Conservation (phyloP, 108 stramenopile genomes). For the Nitzschia sp. region DNA sequence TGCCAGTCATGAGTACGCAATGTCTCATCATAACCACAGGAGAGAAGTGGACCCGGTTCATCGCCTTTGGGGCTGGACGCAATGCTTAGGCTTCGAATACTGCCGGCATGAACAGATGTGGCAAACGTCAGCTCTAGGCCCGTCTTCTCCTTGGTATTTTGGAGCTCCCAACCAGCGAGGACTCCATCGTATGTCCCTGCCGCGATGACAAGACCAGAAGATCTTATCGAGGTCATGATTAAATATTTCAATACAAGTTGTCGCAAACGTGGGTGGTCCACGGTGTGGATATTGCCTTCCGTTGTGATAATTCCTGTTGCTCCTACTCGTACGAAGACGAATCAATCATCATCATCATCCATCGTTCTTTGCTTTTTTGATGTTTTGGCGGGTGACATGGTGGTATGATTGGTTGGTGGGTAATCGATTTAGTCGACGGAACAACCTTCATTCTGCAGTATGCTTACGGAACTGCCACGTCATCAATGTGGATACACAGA, state of each 20-base stretch:
- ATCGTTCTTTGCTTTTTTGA: too few species aligned
- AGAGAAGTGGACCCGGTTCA: conserved; percentile 67
- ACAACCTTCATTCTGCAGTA: too few species aligned
- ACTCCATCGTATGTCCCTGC: conserved; percentile 90
- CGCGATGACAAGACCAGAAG: conserved; percentile 41
- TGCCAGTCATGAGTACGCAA: conserved; percentile 66
- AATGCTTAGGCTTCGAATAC: conserved; percentile 67
- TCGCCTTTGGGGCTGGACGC: conserved; percentile 28
- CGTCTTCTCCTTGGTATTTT: conserved; percentile 13
- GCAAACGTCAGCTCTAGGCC: conserved; percentile 71
- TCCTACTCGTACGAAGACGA: too few species aligned
- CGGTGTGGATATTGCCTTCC: background rate
- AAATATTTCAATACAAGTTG: background rate
- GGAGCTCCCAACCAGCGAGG: conserved; percentile 85
- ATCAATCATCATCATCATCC: too few species aligned
- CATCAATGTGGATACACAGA: too few species aligned
- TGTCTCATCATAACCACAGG: conserved; percentile 83
- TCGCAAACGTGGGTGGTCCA: too few species aligned
- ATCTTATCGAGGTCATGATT: conserved; percentile 17
- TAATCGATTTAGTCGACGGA: background rate
- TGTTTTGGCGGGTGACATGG: too few species aligned
- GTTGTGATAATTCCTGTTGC: too few species aligned
- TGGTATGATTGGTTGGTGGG: background rate
- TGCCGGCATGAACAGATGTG: conserved; percentile 77
- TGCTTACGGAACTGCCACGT: too few species aligned